Evolutionary conservation across 306 rosid genomes (phyloP).

Genomic region (Datisca glomerata): DNA sequence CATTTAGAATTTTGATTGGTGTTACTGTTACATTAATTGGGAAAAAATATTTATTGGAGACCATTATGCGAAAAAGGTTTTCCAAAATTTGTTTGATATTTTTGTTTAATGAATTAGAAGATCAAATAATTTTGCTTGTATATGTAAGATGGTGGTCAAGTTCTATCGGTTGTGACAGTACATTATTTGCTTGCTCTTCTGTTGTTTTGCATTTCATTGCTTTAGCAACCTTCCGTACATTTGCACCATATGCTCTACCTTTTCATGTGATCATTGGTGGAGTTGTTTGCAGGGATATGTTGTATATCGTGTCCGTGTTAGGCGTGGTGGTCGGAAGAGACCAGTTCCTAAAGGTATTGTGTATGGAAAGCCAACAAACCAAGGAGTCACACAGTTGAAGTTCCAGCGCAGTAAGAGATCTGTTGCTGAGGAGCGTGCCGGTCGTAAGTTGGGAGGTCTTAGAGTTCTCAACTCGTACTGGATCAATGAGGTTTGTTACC

Average conservation of each 20-base stretch:
- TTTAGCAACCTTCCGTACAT: too few species aligned
- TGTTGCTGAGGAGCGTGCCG: conserved; percentile 17
- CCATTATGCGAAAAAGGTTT: too few species aligned
- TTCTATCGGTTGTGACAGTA: too few species aligned
- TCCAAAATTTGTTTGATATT: too few species aligned
- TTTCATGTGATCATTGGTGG: not conserved
- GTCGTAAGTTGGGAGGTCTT: conserved; percentile 8
- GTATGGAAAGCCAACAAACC: conserved; percentile 17
- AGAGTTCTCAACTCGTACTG: conserved; percentile 18
- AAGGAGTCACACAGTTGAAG: conserved; percentile 17
- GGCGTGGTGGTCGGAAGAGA: conserved; percentile 13
- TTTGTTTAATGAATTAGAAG: too few species aligned
- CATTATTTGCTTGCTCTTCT: too few species aligned
- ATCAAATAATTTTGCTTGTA: too few species aligned
- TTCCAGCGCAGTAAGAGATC: conserved; percentile 22
- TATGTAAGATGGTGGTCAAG: too few species aligned
- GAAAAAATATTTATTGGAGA: not conserved
- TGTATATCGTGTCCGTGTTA: conserved; percentile 10
- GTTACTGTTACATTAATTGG: not conserved
- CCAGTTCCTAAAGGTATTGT: conserved; percentile 14
- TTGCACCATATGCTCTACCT: too few species aligned
- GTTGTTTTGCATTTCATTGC: too few species aligned
- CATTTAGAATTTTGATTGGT: not conserved
- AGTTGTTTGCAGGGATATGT: conserved; percentile 12
- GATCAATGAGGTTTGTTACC: conserved; percentile 13